A percentile compares a stretch with the other conserved stretches of the same genome.
Conservation (phyloP, 441 rosid genomes). For the Biscutella laevigata region DNA sequence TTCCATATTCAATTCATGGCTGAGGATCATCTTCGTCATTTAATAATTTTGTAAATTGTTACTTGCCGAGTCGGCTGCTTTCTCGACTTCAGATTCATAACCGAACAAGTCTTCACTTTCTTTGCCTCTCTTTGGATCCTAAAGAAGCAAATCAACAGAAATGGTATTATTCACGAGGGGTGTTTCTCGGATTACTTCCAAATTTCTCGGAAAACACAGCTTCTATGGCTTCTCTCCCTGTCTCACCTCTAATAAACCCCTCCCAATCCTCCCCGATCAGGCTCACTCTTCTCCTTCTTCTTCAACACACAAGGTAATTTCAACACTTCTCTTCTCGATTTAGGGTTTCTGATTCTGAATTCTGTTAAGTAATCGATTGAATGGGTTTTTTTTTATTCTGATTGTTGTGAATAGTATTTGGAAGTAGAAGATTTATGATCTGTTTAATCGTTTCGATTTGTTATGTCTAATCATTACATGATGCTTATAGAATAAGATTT, state of each 20-base stretch:
- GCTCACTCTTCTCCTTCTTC: constrained; percentile 25
- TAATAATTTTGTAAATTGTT: not conserved
- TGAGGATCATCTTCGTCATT: constrained; percentile 30
- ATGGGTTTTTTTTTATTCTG: not conserved
- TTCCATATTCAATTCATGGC: too few relatives aligned
- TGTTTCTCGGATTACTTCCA: constrained; percentile 29
- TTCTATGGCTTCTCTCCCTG: constrained; percentile 25
- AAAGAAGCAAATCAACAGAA: not conserved
- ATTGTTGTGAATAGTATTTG: not conserved
- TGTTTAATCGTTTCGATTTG: not conserved
- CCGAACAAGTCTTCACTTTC: not conserved
- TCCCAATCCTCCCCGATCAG: constrained; percentile 8
- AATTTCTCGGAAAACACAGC: constrained; percentile 23
- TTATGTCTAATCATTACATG: not conserved
- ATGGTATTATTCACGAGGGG: constrained; percentile 30
- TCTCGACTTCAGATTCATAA: constrained; percentile 10
- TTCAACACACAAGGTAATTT: constrained; percentile 35
- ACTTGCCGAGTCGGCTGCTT: not conserved
- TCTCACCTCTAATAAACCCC: constrained; percentile 30
- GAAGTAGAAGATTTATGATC: not conserved
- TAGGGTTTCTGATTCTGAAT: not conserved
- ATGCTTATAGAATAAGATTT: not conserved
- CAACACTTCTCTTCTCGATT: not conserved
- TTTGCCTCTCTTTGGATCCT: constrained; percentile 13
- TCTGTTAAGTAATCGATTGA: not conserved